Evolutionary conservation across 1,284 basidiomycete species (phyloP), one percentile per base, ranked within the genome.

Genomic region (Rhizoctonia solani): DNA sequence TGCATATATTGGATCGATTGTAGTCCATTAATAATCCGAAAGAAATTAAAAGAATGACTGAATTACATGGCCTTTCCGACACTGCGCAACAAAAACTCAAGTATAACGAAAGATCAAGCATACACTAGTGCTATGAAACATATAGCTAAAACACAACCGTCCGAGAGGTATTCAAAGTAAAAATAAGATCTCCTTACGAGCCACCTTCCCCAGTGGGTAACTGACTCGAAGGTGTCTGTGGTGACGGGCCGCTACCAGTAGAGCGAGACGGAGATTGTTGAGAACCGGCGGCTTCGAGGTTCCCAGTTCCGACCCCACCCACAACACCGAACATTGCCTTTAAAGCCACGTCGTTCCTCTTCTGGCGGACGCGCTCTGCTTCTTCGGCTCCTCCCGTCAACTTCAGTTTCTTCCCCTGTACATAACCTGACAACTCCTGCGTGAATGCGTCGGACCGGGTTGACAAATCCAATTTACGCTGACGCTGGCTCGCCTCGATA

Each of bases 361-460:
- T 85, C 80, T 93, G 89, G 71, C 94, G 81, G 72, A 94, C 82
- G 52, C 95, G 81, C 78, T 97, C 95, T 14, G 82, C 84, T 80
- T 97, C 95, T 76, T 96, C 94, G 23, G 93, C 88, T 4, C 95
- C 95, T 50, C 95, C 95, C 21, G 94, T 98, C 90, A 93, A 90
- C 81, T 87, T 92, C 75, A 98, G 78, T 79, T 89, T 94, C 80
- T 90, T 90, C 65, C 87, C 85, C 1, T 79, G 82, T 50, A 97
- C 93, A 76, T 96, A 97, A 2, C 89, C 91, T 30, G 79, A 79
- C 69, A 98, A 75, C 80, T 97, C 94, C 14, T 83, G 80, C 72
- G 91, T 85, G 77, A 97, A 87, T 72, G 93, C 93, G 75, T 93
- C 89, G 32, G 86, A 82, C 59, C 83, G 81, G 47, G 75, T 80